A percentile compares a stretch with the other conserved stretches of the same genome.
Evolutionary conservation across 108 stramenopile genomes (phyloP).

Genomic region (Skeletonema costatum): DNA sequence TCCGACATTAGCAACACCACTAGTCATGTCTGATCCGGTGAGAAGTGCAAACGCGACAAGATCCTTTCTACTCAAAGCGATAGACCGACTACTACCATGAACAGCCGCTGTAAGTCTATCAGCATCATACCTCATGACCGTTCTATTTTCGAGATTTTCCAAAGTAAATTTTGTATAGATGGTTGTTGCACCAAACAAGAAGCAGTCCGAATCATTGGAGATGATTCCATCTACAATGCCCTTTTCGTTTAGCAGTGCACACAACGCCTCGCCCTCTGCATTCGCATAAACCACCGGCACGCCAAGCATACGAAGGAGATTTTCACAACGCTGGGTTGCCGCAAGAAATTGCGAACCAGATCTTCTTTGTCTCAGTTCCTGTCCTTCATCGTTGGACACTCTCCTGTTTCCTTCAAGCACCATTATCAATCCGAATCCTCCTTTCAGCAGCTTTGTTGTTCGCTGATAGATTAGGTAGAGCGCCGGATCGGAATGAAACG

Average conservation of each 20-base stretch:
- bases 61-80: constrained; percentile 61
- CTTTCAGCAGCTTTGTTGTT: constrained; percentile 81
- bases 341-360: constrained; percentile 72
- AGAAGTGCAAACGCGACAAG: constrained; percentile 79
- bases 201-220: constrained; percentile 95
- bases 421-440: constrained; percentile 89
- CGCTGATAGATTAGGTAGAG: constrained; percentile 79
- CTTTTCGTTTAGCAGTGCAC: constrained; percentile 77
- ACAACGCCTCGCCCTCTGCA: constrained; percentile 96
- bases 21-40: constrained; percentile 78
- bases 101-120: constrained; percentile 38
- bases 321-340: constrained; percentile 69
- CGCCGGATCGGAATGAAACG: constrained; percentile 67
- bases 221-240: constrained; percentile 95
- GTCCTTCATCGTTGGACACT: constrained; percentile 26
- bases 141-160: constrained; percentile 66
- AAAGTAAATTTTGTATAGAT: constrained; percentile 92
- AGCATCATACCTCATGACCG: constrained; percentile 70
- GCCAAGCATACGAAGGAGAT: constrained; percentile 78
- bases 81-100: constrained; percentile 23
- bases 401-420: constrained; percentile 93
- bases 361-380: constrained; percentile 56
- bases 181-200: constrained; percentile 89
- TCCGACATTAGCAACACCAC: constrained; percentile 71
- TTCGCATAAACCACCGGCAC: constrained; percentile 90